Base-by-base conservation (phyloP, 2,329 filamentous ascomycete genomes). In the Verticillium longisporum region DNA sequence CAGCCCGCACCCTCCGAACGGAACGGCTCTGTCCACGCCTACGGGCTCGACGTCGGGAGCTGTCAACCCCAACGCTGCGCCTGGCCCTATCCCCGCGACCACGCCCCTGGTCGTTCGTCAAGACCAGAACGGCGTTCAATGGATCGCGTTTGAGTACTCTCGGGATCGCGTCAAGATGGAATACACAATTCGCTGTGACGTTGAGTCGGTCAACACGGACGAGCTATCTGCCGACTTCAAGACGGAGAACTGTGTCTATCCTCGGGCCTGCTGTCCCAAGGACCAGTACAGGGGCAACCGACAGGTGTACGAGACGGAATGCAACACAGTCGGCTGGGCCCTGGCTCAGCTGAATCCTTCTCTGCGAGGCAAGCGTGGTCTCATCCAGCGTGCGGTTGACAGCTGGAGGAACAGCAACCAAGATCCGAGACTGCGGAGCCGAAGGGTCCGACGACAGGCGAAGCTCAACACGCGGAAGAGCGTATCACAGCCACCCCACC, bases 351-450 rank as follows among this genome's bases (percentile, higher is more conserved):
- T 99, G 60, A 99, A 99, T 74, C 88, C 92, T 7, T 90, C 91
- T 61, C 83, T 98, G 62, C 87, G 94, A 65, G 94, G 94, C 67
- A 98, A 98, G 82, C 86, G 95, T 68, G 95, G 95, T 7, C 82
- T 99, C 63, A 99, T 99, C 68, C 95, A 99, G 79, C 86, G 95
- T 66, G 95, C 95, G 1, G 95, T 99, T 55, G 95, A 99, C 76
- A 97, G 93, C 79, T 98, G 95, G 95, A 86, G 95, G 65, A 99
- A 99, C 80, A 98, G 94, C 83, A 98, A 98, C 77, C 92, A 96
- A 78, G 95, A 99, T 70, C 91, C 92, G 57, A 85, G 93, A 67
- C 80, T 98, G 71, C 87, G 95, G 72, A 98, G 94, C 76, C 85
- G 95, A 74, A 85, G 95, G 68, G 95, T 99, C 61, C 88, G 95